Percentiles rank a stretch among this genome's conserved stretches.
These are phyloP conservation scores for Eimeria brunetti DNA, from an alignment of 169 alveolate species.

Conservation along the genomic window DNA sequence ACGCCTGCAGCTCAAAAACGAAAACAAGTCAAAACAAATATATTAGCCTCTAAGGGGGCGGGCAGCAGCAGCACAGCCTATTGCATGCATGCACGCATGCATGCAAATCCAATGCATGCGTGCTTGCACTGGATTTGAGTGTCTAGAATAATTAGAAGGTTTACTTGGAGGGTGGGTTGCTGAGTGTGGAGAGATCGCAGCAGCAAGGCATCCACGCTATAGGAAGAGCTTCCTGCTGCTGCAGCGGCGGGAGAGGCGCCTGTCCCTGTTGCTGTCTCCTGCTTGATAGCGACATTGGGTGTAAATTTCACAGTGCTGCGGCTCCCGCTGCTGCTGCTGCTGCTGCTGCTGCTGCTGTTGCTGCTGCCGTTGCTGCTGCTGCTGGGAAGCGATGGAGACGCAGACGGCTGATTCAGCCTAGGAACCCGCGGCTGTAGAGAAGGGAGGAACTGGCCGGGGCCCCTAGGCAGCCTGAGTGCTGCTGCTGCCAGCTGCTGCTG, in stretches of 20 bases:
- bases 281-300: slow-evolving; percentile 49
- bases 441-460: slow-evolving; percentile 9
- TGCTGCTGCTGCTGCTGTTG: not conserved
- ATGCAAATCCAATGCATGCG: not conserved
- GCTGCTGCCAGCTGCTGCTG: slow-evolving; percentile 69
- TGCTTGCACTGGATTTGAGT: not conserved
- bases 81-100: not conserved
- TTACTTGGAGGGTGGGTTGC: slow-evolving; percentile 14
- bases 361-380: not conserved
- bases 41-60: too few relatives aligned
- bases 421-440: slow-evolving; percentile 18
- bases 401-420: not conserved
- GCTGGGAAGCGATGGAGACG: not conserved
- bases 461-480: slow-evolving; percentile 35
- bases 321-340: not conserved
- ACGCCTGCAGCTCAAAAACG: slow-evolving; percentile 20
- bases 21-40: not conserved
- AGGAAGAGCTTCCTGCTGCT: not conserved
- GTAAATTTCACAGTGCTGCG: slow-evolving; percentile 17
- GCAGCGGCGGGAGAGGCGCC: not conserved
- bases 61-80: not conserved
- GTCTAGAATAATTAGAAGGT: not conserved
- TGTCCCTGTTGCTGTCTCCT: slow-evolving; percentile 21
- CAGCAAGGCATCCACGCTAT: slow-evolving; percentile 46
- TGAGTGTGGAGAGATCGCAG: slow-evolving; percentile 64